A percentile compares a stretch with the other conserved stretches of the same genome.
These are phyloP conservation scores for Beauveria medogensis DNA, from an alignment of 2,329 filamentous ascomycete genomes.

Conservation along the genomic window DNA sequence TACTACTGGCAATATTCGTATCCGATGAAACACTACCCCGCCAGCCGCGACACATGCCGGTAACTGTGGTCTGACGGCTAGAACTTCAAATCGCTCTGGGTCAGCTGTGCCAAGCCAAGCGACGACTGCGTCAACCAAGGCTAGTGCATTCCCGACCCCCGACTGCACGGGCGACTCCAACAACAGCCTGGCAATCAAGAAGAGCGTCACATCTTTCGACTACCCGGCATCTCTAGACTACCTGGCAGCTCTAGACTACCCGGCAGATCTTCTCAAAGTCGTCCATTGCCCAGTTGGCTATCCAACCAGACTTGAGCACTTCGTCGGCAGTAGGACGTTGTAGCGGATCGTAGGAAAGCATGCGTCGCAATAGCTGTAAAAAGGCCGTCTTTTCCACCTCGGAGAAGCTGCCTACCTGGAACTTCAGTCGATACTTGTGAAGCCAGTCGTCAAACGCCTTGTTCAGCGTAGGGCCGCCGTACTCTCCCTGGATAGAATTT, in stretches of 20 bases:
- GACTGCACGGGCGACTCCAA: too few species aligned
- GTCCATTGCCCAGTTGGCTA: conserved; percentile 22
- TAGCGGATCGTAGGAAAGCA: conserved; percentile 22
- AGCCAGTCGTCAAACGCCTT: conserved; percentile 11
- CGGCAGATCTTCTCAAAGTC: not conserved
- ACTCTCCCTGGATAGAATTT: not conserved
- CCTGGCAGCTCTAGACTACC: not conserved
- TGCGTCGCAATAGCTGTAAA: conserved; percentile 23
- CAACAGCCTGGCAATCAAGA: too few species aligned
- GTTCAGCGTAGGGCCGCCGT: conserved; percentile 17
- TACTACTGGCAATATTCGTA: too few species aligned
- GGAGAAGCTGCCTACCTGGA: conserved; percentile 13
- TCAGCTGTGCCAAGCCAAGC: too few species aligned
- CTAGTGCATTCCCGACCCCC: too few species aligned
- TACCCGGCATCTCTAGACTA: not conserved
- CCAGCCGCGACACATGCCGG: too few species aligned
- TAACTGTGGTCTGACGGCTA: too few species aligned
- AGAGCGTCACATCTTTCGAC: too few species aligned
- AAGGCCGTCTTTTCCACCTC: conserved; percentile 16
- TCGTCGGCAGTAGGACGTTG: conserved; percentile 22
- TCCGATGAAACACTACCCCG: too few species aligned
- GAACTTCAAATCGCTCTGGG: too few species aligned
- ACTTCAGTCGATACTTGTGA: not conserved
- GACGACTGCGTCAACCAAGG: too few species aligned
- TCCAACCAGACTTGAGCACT: conserved; percentile 25